A percentile compares a stretch with the other conserved stretches of the same genome.
phyloP scores from a whole-genome alignment of 768 basidiomycete species.

The Russula sp. region DNA sequence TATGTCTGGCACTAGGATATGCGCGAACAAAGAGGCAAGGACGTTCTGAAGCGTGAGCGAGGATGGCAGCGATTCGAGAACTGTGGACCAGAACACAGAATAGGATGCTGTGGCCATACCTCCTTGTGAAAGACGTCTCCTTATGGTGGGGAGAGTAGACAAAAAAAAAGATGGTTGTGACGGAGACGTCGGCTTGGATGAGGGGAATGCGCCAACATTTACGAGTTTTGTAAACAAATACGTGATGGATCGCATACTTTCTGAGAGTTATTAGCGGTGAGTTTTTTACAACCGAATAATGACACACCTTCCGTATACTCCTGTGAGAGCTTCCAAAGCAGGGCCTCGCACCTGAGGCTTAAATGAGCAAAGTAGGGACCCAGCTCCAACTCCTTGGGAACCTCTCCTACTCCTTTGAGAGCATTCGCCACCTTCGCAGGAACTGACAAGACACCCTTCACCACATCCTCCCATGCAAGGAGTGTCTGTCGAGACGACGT shows the following conservation, averaged over 20 bases:
- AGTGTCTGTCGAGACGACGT: slow-evolving; percentile 28
- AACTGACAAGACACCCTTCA: slow-evolving; percentile 56
- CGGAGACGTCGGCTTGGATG: slow-evolving; percentile 41
- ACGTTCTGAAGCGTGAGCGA: slow-evolving; percentile 50
- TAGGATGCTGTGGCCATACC: slow-evolving; percentile 34
- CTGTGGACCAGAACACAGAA: slow-evolving; percentile 43
- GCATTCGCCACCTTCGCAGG: slow-evolving; percentile 80
- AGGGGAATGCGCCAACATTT: slow-evolving; percentile 60
- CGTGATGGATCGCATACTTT: slow-evolving; percentile 36
- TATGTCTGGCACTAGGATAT: slow-evolving; percentile 34
- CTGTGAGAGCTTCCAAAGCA: slow-evolving; percentile 43
- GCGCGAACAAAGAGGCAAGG: slow-evolving; percentile 51
- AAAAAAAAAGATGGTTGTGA: slow-evolving; percentile 70
- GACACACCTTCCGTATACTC: slow-evolving; percentile 39
- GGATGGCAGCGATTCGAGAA: slow-evolving; percentile 46
- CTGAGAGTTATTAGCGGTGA: slow-evolving; percentile 9
- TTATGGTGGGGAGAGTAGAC: slow-evolving; percentile 44
- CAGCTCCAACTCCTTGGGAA: slow-evolving; percentile 49
- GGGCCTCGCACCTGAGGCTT: slow-evolving; percentile 45
- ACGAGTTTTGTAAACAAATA: slow-evolving; percentile 63
- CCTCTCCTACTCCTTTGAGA: slow-evolving; percentile 36
- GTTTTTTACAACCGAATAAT: not conserved
- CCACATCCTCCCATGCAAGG: slow-evolving; percentile 68
- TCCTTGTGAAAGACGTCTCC: slow-evolving; percentile 31
- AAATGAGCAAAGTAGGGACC: slow-evolving; percentile 51